These are phyloP conservation scores for Thamnidium elegans DNA, from an alignment of 192 early-diverging fungal genomes.

Conservation along the genomic window DNA sequence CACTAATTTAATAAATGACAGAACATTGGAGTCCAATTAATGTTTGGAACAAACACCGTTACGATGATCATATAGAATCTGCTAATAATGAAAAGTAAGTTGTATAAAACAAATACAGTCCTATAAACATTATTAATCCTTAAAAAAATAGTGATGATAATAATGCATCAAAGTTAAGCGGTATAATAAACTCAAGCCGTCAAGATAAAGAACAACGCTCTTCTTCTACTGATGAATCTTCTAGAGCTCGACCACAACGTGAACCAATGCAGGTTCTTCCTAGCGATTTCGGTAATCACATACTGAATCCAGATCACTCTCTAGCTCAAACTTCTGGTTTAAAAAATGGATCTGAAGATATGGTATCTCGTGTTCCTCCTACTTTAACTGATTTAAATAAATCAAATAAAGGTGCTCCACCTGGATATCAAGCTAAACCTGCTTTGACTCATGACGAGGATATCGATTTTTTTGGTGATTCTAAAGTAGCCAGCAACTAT, in stretches of 20 bases:
- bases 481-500: background rate
- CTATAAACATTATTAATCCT: too few relatives aligned
- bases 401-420: background rate
- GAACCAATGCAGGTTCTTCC: background rate
- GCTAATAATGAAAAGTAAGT: too few relatives aligned
- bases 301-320: background rate
- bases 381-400: background rate
- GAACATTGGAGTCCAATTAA: too few relatives aligned
- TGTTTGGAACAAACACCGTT: too few relatives aligned
- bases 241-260: background rate
- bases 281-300: background rate
- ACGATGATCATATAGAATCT: too few relatives aligned
- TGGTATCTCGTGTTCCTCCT: background rate
- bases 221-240: background rate
- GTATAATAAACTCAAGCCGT: background rate
- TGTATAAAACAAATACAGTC: too few relatives aligned
- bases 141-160: too few relatives aligned
- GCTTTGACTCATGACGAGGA: background rate
- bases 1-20: too few relatives aligned
- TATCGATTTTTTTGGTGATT: slow-evolving; percentile 9
- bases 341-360: background rate
- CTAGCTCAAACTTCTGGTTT: background rate
- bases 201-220: slow-evolving; percentile 1
- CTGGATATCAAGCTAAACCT: background rate
- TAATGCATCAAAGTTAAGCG: too few relatives aligned